phyloP scores from a whole-genome alignment of 2,329 filamentous ascomycete genomes.

The Diaporthe ampelina region DNA sequence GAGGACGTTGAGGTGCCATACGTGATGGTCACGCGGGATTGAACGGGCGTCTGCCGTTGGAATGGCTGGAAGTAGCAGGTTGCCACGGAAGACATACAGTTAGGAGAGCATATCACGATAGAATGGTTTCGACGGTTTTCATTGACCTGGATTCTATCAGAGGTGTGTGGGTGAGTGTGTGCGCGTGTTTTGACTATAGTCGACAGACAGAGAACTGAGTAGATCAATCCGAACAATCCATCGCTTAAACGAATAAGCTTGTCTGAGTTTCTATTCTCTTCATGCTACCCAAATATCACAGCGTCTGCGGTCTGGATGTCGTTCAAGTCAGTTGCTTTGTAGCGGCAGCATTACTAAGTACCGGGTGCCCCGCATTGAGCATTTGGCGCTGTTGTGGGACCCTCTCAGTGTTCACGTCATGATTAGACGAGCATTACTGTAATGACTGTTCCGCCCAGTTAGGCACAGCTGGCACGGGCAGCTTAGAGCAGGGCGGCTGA shows the following conservation, averaged over 20 bases:
- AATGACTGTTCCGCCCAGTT: not conserved
- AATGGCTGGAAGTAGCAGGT: not conserved
- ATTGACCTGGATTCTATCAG: not conserved
- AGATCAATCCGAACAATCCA: conserved; percentile 16
- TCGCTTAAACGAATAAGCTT: not conserved
- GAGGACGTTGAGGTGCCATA: conserved; percentile 98
- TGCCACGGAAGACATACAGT: conserved; percentile 2
- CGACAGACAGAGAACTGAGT: not conserved
- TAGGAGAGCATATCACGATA: conserved; percentile 20
- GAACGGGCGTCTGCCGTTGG: not conserved
- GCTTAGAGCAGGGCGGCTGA: not conserved
- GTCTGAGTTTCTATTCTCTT: not conserved
- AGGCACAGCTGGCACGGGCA: not conserved
- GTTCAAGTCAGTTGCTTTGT: not conserved
- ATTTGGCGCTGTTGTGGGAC: not conserved
- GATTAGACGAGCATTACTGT: conserved; percentile 41
- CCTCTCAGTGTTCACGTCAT: conserved; percentile 30
- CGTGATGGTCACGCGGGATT: conserved; percentile 81
- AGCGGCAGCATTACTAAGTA: conserved; percentile 24
- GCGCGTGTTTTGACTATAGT: not conserved
- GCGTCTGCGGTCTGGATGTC: not conserved
- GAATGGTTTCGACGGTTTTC: conserved; percentile 17
- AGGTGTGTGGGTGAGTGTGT: not conserved
- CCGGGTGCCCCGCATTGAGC: not conserved
- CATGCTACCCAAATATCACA: no score